Evolutionary conservation across 2,329 filamentous ascomycete genomes (phyloP), one percentile per base, ranked within the genome.

Genomic region (Trichoderma gracile): DNA sequence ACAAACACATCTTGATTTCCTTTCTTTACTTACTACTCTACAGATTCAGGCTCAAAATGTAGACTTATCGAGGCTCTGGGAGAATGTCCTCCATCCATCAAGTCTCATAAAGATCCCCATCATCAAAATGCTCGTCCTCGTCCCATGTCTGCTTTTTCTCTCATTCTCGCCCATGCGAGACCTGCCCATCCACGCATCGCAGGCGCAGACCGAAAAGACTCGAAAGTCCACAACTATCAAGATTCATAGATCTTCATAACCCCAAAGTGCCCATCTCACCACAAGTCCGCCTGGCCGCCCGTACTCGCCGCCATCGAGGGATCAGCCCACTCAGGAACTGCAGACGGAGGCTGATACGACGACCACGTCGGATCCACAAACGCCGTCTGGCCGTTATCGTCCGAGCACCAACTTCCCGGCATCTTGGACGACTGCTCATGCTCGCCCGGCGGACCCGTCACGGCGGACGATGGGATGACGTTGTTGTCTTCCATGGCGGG

Each of bases 241-340:
- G 30, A 10, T 3, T 33, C 8, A 9, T 10, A 33, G 2, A 10
- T 33, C 30, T 10, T 12, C 8, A 33, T 3, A 8, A 33, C 3
- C 25, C 5, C 30, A 33, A 10, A 9, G 2, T 33, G 27, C 1
- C 30, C 3, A 9, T 10, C 30, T 33, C 30, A 33, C 30, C 60
- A 70, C 67, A 68, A 69, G n/a, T 70, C 65, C 3, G 69, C 67
- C n/a, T 64, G 19, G 0, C 76, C 76, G 1, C 68, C 52, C 0
- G 76, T 76, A n/a, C 72, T 72, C 8, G 67, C 74, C 21, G 76
- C 76, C 64, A 73, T 70, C 4, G 68, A 69, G 0, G 62, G 3
- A 66, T 78, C 76, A 17, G 64, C 72, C 76, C 75, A 78, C 0
- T 65, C n/a, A 2, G 67, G 64, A 5, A 33, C n/a, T 23, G 15